Evolutionary conservation across 177 flowering plant species (phyloP).

Genomic region (Tripterygium wilfordii): DNA sequence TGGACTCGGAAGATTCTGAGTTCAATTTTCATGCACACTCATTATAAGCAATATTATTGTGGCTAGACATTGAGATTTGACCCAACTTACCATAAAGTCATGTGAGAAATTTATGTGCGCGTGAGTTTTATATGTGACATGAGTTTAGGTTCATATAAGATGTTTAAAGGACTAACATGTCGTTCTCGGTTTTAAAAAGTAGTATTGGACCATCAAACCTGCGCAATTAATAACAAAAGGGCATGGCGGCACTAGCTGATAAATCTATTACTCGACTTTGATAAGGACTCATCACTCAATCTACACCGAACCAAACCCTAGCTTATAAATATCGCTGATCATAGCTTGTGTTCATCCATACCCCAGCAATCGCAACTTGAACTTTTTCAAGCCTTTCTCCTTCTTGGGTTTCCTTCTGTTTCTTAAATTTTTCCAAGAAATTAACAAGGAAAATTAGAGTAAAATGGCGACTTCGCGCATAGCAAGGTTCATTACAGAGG

Average conservation of each 20-base stretch:
- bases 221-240: slow-evolving; percentile 12
- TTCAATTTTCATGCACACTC: no score
- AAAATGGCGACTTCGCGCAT: slow-evolving; percentile 46
- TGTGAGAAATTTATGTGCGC: no score
- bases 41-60: no score
- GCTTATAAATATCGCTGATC: slow-evolving; percentile 13
- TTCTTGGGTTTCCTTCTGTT: neutral
- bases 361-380: neutral
- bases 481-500: slow-evolving; percentile 41
- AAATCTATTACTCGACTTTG: neutral
- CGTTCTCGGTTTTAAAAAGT: no score
- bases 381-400: neutral
- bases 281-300: slow-evolving; percentile 10
- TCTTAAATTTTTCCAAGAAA: neutral
- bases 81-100: no score
- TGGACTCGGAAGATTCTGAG: no score
- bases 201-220: no score
- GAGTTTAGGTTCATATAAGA: no score
- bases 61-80: no score
- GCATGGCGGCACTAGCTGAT: no score
- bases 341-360: slow-evolving; percentile 5
- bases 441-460: neutral
- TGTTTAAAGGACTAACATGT: no score
- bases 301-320: slow-evolving; percentile 4
- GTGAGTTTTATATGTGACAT: no score